Evolutionary conservation across 139 green algal species (phyloP), one percentile per base, ranked within the genome.

Genomic region (Micractinium sp.): DNA sequence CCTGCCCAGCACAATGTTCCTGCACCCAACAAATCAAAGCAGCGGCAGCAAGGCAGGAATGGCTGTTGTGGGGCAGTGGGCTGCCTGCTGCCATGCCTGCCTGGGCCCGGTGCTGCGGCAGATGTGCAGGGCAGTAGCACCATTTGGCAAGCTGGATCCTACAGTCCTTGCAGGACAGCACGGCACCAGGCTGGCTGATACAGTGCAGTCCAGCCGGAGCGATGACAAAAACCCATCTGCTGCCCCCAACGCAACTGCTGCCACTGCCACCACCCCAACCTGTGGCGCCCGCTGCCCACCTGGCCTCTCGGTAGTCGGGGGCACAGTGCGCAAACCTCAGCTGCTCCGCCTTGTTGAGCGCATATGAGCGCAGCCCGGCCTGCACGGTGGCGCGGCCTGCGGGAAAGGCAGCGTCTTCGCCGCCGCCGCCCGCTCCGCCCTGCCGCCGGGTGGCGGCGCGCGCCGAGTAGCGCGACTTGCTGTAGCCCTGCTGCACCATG

Each of bases 271-370:
- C 1, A n/a, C 27, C 3, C 35, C 18, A 36, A 63, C 31, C 61
- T 29, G 75, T 18, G 20, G 35, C 35, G 1, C 9, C 4, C 19
- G 2, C 78, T 31, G 27, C 83, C 4, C 67, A 90, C 92, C 93
- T 87, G 66, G 87, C 90, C n/a, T 95, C 86, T 16, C 94, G 47
- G 38, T 95, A 95, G 20, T 90, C 82, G 3, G 35, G 23, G n/a
- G 56, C 89, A 16, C 86, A 69, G 33, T 73, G 73, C 14, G 73
- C 41, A 81, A 95, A 96, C n/a, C 91, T 81, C 33, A 90, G 78
- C 73, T 86, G 84, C 88, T 96, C 93, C 33, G 89, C 87, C 82
- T 91, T 90, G n/a, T 71, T 95, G n/a, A 96, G 78, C 19, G 76
- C 73, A 63, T 90, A 88, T 16, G 92, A 92, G 5, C 90, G 89